A percentile compares a stretch with the other conserved stretches of the same genome.
Conservation (phyloP, 148 eudicot genomes). For the Cornus suecica region DNA sequence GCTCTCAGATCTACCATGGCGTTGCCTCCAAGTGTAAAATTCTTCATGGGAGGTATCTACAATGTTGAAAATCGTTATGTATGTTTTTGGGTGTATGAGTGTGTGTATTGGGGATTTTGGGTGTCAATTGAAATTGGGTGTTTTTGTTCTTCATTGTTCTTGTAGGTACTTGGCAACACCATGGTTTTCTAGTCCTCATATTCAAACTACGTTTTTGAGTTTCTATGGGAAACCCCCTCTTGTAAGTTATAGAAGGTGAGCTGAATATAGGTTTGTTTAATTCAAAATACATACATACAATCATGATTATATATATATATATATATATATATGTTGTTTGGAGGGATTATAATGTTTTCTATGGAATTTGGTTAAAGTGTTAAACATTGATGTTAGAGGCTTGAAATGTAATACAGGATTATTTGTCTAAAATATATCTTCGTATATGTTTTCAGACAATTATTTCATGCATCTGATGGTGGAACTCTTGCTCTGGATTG, state of each 20-base stretch:
- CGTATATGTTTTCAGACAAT: conserved; percentile 45
- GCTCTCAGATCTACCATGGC: conserved; percentile 50
- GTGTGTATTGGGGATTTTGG: background rate
- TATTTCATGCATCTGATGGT: conserved; percentile 80
- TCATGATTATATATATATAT: too few species aligned
- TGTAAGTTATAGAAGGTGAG: conserved; percentile 67
- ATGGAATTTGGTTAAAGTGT: background rate
- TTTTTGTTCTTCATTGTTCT: background rate
- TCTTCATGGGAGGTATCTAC: conserved; percentile 84
- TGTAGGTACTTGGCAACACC: conserved; percentile 78
- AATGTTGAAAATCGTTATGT: background rate
- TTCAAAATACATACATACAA: too few species aligned
- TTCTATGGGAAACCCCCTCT: conserved; percentile 59
- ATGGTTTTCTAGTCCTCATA: conserved; percentile 94
- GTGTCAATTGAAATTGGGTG: background rate
- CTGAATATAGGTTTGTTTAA: too few species aligned
- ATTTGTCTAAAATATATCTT: conserved; percentile 10
- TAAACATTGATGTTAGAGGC: background rate
- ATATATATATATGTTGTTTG: too few species aligned
- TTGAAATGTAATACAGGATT: background rate
- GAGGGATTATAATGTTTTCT: too few species aligned
- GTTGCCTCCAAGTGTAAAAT: conserved; percentile 76
- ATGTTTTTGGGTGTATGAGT: background rate
- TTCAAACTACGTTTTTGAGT: conserved; percentile 70
- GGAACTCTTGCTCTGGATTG: conserved; percentile 94